Conservation (phyloP, 2,329 filamentous ascomycete species). For the Cladobotryum protrusum region DNA sequence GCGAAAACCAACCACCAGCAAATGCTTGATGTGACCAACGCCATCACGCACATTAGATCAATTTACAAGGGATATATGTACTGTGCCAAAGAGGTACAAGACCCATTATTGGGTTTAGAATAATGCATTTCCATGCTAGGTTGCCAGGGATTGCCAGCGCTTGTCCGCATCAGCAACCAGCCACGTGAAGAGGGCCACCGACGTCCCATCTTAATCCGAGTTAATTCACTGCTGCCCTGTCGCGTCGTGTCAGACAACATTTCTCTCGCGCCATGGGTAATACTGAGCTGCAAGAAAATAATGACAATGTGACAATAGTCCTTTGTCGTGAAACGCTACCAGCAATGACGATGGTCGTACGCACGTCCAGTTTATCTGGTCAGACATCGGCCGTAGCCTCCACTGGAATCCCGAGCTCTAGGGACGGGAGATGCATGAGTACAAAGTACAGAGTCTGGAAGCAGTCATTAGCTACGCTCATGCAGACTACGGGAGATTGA, state of each 20-base stretch:
- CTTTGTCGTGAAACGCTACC: background rate
- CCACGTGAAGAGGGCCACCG: slow-evolving; percentile 9
- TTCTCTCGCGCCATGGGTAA: background rate
- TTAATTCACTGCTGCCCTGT: background rate
- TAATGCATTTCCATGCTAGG: too few species aligned
- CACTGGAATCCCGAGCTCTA: background rate
- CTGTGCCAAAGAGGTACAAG: background rate
- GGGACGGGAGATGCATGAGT: background rate
- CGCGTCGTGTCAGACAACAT: slow-evolving; percentile 2
- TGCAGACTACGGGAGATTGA: too few species aligned
- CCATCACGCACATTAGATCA: too few species aligned
- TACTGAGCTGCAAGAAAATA: background rate
- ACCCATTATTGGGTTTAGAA: background rate
- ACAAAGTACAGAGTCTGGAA: too few species aligned
- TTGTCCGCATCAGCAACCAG: slow-evolving; percentile 7
- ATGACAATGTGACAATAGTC: slow-evolving; percentile 1
- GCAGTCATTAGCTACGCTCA: too few species aligned
- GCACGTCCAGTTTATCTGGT: background rate
- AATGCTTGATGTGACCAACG: background rate
- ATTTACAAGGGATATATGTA: too few species aligned
- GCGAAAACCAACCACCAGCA: too few species aligned
- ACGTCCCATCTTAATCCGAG: background rate
- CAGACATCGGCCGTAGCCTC: background rate
- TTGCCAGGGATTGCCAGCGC: background rate
- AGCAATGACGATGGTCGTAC: too few species aligned